These are phyloP conservation scores for Raffaelea arxii DNA, from an alignment of 2,329 filamentous ascomycete species.

Conservation along the genomic window DNA sequence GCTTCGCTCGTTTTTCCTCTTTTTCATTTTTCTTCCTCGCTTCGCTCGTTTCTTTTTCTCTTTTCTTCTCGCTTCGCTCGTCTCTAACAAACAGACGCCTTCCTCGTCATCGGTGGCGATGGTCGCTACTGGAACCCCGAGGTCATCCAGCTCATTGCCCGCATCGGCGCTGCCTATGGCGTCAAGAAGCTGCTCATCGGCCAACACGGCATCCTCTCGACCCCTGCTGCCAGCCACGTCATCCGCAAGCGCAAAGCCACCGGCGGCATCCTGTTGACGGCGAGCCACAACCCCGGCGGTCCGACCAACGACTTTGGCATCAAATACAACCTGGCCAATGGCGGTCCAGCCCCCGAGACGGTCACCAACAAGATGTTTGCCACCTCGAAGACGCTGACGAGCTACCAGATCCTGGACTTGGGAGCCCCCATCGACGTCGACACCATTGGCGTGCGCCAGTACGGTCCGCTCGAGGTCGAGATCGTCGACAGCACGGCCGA, in stretches of 20 bases:
- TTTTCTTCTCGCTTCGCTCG: background rate
- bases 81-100: constrained; percentile 48
- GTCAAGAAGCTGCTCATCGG: constrained; percentile 98
- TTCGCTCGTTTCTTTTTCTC: background rate
- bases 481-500: constrained; percentile 88
- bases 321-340: constrained; percentile 98
- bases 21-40: constrained; percentile 10
- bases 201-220: constrained; percentile 92
- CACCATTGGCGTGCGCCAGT: constrained; percentile 73
- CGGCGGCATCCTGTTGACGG: constrained; percentile 91
- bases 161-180: constrained; percentile 92
- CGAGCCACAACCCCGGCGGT: constrained; percentile 95
- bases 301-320: constrained; percentile 95
- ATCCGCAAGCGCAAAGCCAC: constrained; percentile 93
- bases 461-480: constrained; percentile 84
- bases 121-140: constrained; percentile 96
- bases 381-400: constrained; percentile 76
- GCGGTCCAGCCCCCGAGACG: constrained; percentile 87
- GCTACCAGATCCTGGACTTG: constrained; percentile 86
- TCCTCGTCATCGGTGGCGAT: constrained; percentile 95
- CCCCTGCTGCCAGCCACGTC: constrained; percentile 88
- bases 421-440: constrained; percentile 69
- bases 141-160: constrained; percentile 91
- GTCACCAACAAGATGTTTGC: constrained; percentile 98
- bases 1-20: constrained; percentile 11